These are phyloP conservation scores for Podospora sp. DNA, from an alignment of 495 filamentous ascomycete genomes.

Conservation along the genomic window DNA sequence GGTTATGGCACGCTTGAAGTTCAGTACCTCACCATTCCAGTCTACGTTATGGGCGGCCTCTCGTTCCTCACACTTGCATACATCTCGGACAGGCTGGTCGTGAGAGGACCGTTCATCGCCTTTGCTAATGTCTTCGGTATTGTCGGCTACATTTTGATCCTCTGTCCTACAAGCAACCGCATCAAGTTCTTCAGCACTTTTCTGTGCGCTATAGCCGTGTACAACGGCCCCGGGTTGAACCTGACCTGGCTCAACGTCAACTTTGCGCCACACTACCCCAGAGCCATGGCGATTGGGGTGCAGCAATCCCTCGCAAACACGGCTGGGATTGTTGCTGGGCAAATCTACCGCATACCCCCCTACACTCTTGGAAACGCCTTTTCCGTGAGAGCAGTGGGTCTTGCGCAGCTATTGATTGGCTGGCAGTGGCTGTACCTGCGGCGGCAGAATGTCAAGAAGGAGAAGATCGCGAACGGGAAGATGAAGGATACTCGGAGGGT, in stretches of 20 bases:
- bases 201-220: slow-evolving; percentile 55
- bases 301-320: slow-evolving; percentile 60
- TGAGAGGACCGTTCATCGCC: slow-evolving; percentile 43
- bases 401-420: slow-evolving; percentile 44
- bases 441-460: slow-evolving; percentile 46
- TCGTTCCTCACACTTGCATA: slow-evolving; percentile 47
- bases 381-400: slow-evolving; percentile 47
- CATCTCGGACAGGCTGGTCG: slow-evolving; percentile 41
- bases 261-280: slow-evolving; percentile 58
- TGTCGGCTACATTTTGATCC: slow-evolving; percentile 55
- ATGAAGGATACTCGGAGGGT: slow-evolving; percentile 45
- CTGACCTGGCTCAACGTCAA: slow-evolving; percentile 62
- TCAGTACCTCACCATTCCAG: slow-evolving; percentile 46
- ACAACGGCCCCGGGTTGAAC: slow-evolving; percentile 54
- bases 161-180: slow-evolving; percentile 34
- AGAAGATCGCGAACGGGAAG: slow-evolving; percentile 44
- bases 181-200: slow-evolving; percentile 62
- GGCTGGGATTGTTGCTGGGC: slow-evolving; percentile 56
- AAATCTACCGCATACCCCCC: slow-evolving; percentile 55
- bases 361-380: slow-evolving; percentile 56
- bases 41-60: slow-evolving; percentile 42
- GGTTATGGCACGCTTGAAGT: slow-evolving; percentile 52
- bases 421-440: slow-evolving; percentile 47
- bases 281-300: slow-evolving; percentile 57
- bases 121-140: slow-evolving; percentile 50